phyloP scores from a whole-genome alignment of 2,329 filamentous ascomycete genomes.

The Pyricularia pennisetigena region DNA sequence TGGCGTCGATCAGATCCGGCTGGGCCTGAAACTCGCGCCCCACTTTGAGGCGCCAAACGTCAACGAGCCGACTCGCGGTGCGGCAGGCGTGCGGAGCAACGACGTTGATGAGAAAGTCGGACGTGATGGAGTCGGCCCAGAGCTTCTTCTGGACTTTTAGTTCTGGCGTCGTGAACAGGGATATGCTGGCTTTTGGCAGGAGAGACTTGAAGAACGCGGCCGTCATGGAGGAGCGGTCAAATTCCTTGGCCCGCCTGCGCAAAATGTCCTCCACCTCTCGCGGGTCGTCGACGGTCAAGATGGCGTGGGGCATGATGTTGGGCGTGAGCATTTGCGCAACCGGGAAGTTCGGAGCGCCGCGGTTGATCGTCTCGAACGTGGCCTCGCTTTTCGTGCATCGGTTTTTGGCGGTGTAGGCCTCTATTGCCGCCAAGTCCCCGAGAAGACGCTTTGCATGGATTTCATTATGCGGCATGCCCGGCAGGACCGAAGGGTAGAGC shows the following conservation, averaged over 20 bases:
- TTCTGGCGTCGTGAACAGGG: constrained; percentile 16
- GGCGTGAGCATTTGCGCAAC: constrained; percentile 16
- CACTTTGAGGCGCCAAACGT: constrained; percentile 18
- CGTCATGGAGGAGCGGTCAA: constrained; percentile 17
- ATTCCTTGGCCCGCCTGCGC: constrained; percentile 17
- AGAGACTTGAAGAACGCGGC: constrained; percentile 14
- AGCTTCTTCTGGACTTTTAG: constrained; percentile 17
- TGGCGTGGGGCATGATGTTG: constrained; percentile 10
- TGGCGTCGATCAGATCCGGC: constrained; percentile 22
- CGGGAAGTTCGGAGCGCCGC: constrained; percentile 4
- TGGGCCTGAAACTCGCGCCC: constrained; percentile 18
- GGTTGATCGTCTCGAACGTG: not conserved
- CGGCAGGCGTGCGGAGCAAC: constrained; percentile 17
- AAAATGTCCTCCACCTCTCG: constrained; percentile 20
- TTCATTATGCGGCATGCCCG: not conserved
- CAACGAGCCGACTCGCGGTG: constrained; percentile 13
- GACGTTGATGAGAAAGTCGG: constrained; percentile 17
- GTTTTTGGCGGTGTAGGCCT: not conserved
- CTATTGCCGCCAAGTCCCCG: not conserved
- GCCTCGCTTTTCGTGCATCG: not conserved
- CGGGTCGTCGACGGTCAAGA: constrained; percentile 16
- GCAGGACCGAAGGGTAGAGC: not conserved
- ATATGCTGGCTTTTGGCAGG: constrained; percentile 17
- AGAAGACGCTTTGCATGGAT: not conserved
- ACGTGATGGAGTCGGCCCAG: constrained; percentile 19